Percentiles rank a stretch among this genome's conserved stretches.
phyloP scores from a whole-genome alignment of 192 early-diverging fungal genomes.

The Borealophlyctis nickersoniae region DNA sequence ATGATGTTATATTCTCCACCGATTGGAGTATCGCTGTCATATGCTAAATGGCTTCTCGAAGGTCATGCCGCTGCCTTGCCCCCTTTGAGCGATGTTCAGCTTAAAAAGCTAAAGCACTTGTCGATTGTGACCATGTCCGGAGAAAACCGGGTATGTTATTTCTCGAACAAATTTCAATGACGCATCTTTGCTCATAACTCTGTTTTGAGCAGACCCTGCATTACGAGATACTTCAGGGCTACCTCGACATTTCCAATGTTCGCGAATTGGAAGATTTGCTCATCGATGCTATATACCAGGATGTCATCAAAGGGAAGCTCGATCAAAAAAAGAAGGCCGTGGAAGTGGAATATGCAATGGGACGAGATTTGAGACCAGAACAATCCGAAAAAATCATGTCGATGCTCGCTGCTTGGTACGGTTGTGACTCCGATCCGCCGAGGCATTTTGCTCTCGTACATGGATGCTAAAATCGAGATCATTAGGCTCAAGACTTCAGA shows the following conservation, averaged over 20 bases:
- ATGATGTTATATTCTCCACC: slow-evolving; percentile 7
- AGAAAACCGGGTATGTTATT: slow-evolving; percentile 47
- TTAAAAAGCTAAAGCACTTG: slow-evolving; percentile 62
- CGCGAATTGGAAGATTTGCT: slow-evolving; percentile 84
- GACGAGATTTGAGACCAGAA: slow-evolving; percentile 69
- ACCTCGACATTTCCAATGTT: slow-evolving; percentile 72
- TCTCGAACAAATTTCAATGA: not conserved
- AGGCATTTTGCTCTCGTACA: not conserved
- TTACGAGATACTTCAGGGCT: slow-evolving; percentile 60
- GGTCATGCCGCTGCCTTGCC: slow-evolving; percentile 28
- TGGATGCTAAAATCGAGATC: not conserved
- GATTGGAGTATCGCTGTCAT: slow-evolving; percentile 1
- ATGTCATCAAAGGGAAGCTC: slow-evolving; percentile 72
- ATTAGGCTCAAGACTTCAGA: slow-evolving; percentile 57
- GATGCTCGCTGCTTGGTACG: slow-evolving; percentile 60
- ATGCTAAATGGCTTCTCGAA: slow-evolving; percentile 4
- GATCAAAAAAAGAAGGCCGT: slow-evolving; percentile 75
- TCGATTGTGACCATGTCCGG: slow-evolving; percentile 74
- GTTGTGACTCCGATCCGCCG: not conserved
- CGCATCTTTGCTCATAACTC: not conserved
- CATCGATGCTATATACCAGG: slow-evolving; percentile 82
- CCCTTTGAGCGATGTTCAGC: slow-evolving; percentile 24
- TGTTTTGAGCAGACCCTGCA: slow-evolving; percentile 55
- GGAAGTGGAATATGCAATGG: slow-evolving; percentile 79
- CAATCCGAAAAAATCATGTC: slow-evolving; percentile 56